Evolutionary conservation across 2,329 filamentous ascomycete species (phyloP).

Genomic region (Penicillium paneum): DNA sequence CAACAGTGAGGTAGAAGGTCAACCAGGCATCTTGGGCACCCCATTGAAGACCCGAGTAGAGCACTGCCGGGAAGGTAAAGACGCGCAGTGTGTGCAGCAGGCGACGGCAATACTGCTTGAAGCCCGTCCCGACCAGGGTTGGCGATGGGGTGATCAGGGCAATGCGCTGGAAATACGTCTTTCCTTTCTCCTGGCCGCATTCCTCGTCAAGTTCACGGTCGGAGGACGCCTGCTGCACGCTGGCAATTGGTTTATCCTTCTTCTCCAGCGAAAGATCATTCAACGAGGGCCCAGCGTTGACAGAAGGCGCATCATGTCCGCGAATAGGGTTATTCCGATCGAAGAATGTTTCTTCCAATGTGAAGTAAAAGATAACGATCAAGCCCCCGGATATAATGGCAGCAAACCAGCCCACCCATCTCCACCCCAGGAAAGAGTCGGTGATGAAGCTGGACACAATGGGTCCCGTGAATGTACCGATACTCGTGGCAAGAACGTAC

Average conservation of each 20-base stretch:
- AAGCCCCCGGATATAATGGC: conserved; percentile 50
- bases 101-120: conserved; percentile 53
- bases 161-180: conserved; percentile 56
- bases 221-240: background rate
- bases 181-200: conserved; percentile 32
- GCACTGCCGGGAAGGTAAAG: conserved; percentile 57
- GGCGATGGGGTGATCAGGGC: conserved; percentile 55
- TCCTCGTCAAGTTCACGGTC: conserved; percentile 10
- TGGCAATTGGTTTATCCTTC: conserved; percentile 1
- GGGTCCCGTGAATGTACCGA: conserved; percentile 57
- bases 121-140: conserved; percentile 53
- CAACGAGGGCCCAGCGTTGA: background rate
- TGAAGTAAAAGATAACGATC: conserved; percentile 51
- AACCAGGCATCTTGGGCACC: conserved; percentile 60
- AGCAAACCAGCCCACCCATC: conserved; percentile 54
- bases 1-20: conserved; percentile 57
- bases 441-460: conserved; percentile 53
- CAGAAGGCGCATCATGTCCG: conserved; percentile 5
- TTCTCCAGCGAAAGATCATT: background rate
- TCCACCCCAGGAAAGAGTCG: conserved; percentile 48
- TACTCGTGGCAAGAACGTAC: conserved; percentile 55
- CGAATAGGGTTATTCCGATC: conserved; percentile 18
- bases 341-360: conserved; percentile 51
- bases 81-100: conserved; percentile 56
- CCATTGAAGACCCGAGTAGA: conserved; percentile 59